Evolutionary conservation across 768 basidiomycete species (phyloP), one percentile per base, ranked within the genome.

Genomic region (Podaxis sp.): DNA sequence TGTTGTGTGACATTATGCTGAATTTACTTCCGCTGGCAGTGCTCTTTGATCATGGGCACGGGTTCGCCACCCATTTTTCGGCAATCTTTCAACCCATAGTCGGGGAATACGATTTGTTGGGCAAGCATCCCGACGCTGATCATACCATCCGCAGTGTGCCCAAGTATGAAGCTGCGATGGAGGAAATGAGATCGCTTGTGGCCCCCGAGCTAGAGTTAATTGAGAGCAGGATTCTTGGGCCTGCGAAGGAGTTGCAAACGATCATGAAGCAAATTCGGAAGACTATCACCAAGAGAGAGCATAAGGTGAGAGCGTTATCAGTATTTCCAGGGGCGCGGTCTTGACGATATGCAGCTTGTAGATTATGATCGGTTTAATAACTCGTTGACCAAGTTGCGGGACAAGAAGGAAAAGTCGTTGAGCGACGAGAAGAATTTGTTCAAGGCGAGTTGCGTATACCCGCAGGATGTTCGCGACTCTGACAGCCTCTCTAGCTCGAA

Each of bases 281-380:
- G 82, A 94, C 86, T 17, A 93, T 97, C 69, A 93, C 91, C 6
- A 99, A 99, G 79, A 85, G 97, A 40, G 94, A 98, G 36, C 97
- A 99, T 76, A 99, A 99, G 82, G 92, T 91, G 54, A 29, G 58
- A 55, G 78, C 58, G 8, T 57, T 13, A 49, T 8, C 25, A 43
- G 29, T 17, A 58, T 51, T 62, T 62, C 38, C 60, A 51, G 59
- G 55, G 56, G 29, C 58, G 11, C 56, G 37, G 7, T 43, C 5
- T 41, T 50, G 33, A 63, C 38, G 27, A 4, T 56, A 7, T 51
- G 9, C 63, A 93, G 91, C 81, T 98, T 63, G 79, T 90, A 25
- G 97, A 99, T 76, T 99, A 88, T 67, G 97, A 99, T 78, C 90
- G 97, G 55, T 92, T 86, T 82, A 98, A 98, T 75, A 98, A 97